Base-by-base conservation (phyloP, 306 rosid genomes). In the Carpinus viminea region DNA sequence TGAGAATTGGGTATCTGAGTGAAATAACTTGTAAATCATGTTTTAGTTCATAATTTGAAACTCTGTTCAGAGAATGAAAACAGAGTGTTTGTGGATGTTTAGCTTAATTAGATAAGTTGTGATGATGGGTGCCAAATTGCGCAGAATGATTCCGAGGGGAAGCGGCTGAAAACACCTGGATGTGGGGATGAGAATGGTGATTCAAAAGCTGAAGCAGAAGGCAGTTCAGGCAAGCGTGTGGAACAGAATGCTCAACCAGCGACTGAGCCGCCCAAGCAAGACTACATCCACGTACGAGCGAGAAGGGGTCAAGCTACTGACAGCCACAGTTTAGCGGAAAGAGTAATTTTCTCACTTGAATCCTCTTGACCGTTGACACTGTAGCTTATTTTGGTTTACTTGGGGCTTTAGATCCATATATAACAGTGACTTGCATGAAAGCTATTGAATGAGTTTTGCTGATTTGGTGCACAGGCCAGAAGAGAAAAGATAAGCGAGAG, bases 281-380 rank as follows among this genome's bases (percentile, higher is more conserved):
- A 94, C 78, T 92, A 86, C 75, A 94, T 93, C 48, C 98, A 93
- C 74, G 98, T 93, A 3, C 88, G 98, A 83, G 98, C 98, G 0
- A 90, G 98, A 85, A 87, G 98, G 76, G 98, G 98, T 71, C 97
- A 93, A 89, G 98, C 98, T 46, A 93, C 98, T 57, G 98, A 93
- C 78, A 93, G 98, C 80, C 98, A 93, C 68, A 93, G 98, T 79
- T 85, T 93, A 62, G 98, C 98, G 21, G 98, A 93, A 86, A 91
- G 98, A 85, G 98, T 93, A 87, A 68, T 80, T 73, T 69, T 24
- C 65, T 26, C n/a, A n/a, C 78, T 74, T 56, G 52, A 77, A 3
- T 41, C 66, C 64, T 48, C 64, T 72, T 45, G 31, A 31, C 34
- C 34, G 34, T 31, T 31, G 34, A 55, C 57, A n/a, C 31, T 55